Evolutionary conservation across 73 alveolate genomes (phyloP), one percentile per base, ranked within the genome.

Genomic region (Paramecium tetraurelia): DNA sequence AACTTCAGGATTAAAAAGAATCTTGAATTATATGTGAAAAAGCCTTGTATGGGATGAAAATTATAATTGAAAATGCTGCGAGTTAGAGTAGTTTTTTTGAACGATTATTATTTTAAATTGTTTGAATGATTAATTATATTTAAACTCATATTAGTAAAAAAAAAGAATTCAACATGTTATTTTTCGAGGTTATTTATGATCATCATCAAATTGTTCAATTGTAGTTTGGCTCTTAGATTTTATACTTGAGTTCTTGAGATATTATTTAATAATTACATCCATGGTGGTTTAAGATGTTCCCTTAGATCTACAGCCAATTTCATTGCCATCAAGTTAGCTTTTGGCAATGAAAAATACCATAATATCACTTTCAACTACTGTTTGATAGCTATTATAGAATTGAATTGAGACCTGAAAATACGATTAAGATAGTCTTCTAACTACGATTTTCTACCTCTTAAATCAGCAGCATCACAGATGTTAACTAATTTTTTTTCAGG

Each of bases 401-500:
- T 14, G 12, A 31, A 27, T 27, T 63, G 38, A 63, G 8, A 63
- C 84, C 11, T 24, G 29, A 63, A 63, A 27, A 63, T 33, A 27
- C 24, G 18, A 63, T 63, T 63, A 7, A 63, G 50, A 27, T 63
- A 63, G 27, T 12, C 24, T 63, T 63, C 84, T 63, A 63, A 63
- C 29, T 63, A 3, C 12, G 16, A 31, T 63, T 63, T 63, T 63
- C 84, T 63, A 2, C 7, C 57, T 3, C 20, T 16, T 21, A 72
- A 40, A 21, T 72, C 86, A 35, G 18, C 12, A 36, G 57, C 59
- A 35, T 20, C 53, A 72, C 12, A 40, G 5, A 21, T 11, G 20
- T 40, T 36, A 36, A 72, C 35, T 20, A 72, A 10, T 72, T 72
- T 72, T 40, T 72, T 72, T 72, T 72, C 86, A 29, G 86, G 86